A percentile compares a stretch with the other conserved stretches of the same genome.
phyloP scores from a whole-genome alignment of 495 filamentous ascomycete genomes.

The Lasiosphaeria hispida region DNA sequence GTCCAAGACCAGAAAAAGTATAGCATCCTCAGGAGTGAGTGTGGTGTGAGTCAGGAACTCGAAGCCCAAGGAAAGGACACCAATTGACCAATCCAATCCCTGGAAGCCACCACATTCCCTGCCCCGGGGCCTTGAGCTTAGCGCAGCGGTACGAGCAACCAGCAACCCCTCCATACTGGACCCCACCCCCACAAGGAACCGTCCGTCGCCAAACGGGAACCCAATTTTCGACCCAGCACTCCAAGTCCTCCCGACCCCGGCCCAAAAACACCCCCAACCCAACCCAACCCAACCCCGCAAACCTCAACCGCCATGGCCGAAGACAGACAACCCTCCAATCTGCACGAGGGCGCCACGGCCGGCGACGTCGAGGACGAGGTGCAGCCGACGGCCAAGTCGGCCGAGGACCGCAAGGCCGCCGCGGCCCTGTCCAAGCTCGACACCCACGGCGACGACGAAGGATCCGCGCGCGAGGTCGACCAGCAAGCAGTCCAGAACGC shows the following conservation, averaged over 20 bases:
- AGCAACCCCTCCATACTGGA: not conserved
- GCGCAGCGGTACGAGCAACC: too few species aligned
- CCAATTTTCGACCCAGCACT: constrained; percentile 1
- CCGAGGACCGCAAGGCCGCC: constrained; percentile 89
- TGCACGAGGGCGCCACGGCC: constrained; percentile 58
- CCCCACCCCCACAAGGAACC: constrained; percentile 3
- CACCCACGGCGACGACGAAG: constrained; percentile 56
- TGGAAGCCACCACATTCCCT: not conserved
- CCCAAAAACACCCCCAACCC: not conserved
- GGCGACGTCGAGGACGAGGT: constrained; percentile 60
- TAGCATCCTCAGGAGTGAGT: not conserved
- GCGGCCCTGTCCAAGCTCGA: constrained; percentile 80
- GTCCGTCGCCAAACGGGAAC: not conserved
- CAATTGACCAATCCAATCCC: constrained; percentile 20
- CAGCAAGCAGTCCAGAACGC: constrained; percentile 81
- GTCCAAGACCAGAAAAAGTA: not conserved
- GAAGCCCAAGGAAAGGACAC: constrained; percentile 6
- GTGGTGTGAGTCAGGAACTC: not conserved
- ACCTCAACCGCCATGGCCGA: constrained; percentile 51
- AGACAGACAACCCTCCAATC: constrained; percentile 52
- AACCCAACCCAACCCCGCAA: not conserved
- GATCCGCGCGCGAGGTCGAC: constrained; percentile 60
- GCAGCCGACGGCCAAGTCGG: constrained; percentile 62
- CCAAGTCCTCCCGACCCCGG: not conserved
- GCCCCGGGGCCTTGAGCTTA: not conserved